Evolutionary conservation across 805 yeast species (phyloP), one percentile per base, ranked within the genome.

Genomic region (Groenewaldozyma tartarivorans): DNA sequence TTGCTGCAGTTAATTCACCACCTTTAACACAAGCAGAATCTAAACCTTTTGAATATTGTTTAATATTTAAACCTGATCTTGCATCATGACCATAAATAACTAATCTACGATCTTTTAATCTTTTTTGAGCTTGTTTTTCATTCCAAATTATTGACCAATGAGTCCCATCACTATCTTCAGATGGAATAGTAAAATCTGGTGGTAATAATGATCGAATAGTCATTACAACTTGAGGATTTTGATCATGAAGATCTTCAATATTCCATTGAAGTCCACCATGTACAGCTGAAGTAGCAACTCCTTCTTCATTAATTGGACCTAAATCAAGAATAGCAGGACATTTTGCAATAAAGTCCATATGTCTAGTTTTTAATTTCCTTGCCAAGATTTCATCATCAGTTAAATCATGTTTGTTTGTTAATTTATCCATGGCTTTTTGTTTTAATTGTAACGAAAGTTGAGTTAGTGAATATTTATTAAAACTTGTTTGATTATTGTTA

Each of bases 61-160:
- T 71, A 38, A 79, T 48, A 41, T 72, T 75, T 38, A 87, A 69
- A 1, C 96, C 95, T 41, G 79, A 65, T 41, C 75, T 67, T 3
- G 96, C 94, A 55, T 85, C 94, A 55, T 88, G 97, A 1, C 96
- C 97, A 56, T 88, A 88, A 52, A 75, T 76, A 3, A 84, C 86
- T 18, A 57, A 60, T 32, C 61, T 57, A 27, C 51, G 50, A n/a
- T 46, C 56, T 48, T 53, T 42, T 20, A 54, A 46, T 5, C 43
- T 33, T 24, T 30, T 45, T 37, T 32, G 26, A 39, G 59, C 57
- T 48, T 70, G 75, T 44, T 65, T 64, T 33, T 55, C 48, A 47
- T 74, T 72, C 74, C 77, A 79, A 15, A 74, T 50, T 47, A 71
- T 71, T 36, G 72, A 69, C 86, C 87, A 79, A 13, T 74, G 69